phyloP scores from a whole-genome alignment of 257 asterid genomes.

The Solanum paucissectum region DNA sequence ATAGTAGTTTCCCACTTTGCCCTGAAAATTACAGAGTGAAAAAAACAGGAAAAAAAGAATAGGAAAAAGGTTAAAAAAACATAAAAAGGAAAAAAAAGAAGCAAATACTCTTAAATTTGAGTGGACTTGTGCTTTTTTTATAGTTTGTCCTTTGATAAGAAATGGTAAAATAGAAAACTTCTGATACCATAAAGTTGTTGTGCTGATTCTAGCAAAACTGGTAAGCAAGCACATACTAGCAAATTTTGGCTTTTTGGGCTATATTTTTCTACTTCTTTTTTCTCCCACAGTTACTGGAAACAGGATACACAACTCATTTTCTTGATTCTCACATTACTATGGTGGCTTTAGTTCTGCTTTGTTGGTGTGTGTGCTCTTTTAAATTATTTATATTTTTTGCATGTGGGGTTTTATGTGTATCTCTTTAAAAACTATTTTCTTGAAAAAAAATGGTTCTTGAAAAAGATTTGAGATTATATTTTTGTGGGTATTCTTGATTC shows the following conservation, averaged over 20 bases:
- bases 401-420: slow-evolving; percentile 23
- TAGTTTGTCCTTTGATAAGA: slow-evolving; percentile 19
- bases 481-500: neutral
- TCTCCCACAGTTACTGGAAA: neutral
- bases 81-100: neutral
- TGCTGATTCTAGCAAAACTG: slow-evolving; percentile 36
- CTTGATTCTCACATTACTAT: slow-evolving; percentile 5
- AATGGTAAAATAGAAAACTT: slow-evolving; percentile 15
- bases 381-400: slow-evolving; percentile 8
- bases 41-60: neutral
- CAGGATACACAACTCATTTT: slow-evolving; percentile 3
- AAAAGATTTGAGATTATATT: neutral
- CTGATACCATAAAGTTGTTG: slow-evolving; percentile 14
- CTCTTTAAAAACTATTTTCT: neutral
- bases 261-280: neutral
- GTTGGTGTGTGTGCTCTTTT: neutral
- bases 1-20: slow-evolving; percentile 14
- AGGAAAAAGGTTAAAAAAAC: neutral
- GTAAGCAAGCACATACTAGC: slow-evolving; percentile 27
- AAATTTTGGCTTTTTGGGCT: slow-evolving; percentile 29
- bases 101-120: slow-evolving; percentile 1
- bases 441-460: neutral
- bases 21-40: neutral
- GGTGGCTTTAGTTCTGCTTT: neutral
- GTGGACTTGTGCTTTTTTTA: neutral